Percentiles rank a stretch among this genome's conserved stretches.
Conservation (phyloP, 2,329 filamentous ascomycete genomes). For the Cladosporium halotolerans region DNA sequence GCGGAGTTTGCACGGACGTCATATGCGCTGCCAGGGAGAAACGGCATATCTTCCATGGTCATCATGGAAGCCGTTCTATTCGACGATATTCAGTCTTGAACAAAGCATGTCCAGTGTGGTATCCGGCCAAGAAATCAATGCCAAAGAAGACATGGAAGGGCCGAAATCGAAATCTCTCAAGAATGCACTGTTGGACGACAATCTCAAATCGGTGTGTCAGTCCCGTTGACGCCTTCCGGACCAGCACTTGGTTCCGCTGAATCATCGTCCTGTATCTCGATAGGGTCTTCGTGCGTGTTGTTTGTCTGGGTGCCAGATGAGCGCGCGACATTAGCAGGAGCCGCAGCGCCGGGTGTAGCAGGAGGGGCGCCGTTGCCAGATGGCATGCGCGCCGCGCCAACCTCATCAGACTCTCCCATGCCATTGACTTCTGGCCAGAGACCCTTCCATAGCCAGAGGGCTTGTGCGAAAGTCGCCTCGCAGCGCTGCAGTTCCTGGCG, state of each 20-base stretch:
- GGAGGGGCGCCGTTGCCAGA: not conserved
- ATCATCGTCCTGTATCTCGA: constrained; percentile 19
- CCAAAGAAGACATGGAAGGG: too few species aligned
- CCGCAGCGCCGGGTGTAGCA: not conserved
- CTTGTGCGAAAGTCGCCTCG: constrained; percentile 43
- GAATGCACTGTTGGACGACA: too few species aligned
- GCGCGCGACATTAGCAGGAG: not conserved
- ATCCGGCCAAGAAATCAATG: too few species aligned
- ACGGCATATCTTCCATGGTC: too few species aligned
- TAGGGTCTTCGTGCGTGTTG: constrained; percentile 11
- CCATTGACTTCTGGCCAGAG: constrained; percentile 46
- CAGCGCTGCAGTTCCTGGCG: constrained; percentile 43
- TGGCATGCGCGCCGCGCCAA: constrained; percentile 12
- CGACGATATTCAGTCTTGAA: too few species aligned
- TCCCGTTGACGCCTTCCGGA: constrained; percentile 15
- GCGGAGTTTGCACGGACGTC: too few species aligned
- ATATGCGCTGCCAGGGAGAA: too few species aligned
- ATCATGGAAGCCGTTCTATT: too few species aligned
- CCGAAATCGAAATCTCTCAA: too few species aligned
- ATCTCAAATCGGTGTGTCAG: not conserved
- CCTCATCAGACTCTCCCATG: constrained; percentile 42
- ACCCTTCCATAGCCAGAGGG: constrained; percentile 43
- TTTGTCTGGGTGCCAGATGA: not conserved
- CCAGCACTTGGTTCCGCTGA: constrained; percentile 1
- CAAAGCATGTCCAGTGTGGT: too few species aligned